Evolutionary conservation across 768 basidiomycete species (phyloP).

Genomic region (Tricholoma bakamatsutake): DNA sequence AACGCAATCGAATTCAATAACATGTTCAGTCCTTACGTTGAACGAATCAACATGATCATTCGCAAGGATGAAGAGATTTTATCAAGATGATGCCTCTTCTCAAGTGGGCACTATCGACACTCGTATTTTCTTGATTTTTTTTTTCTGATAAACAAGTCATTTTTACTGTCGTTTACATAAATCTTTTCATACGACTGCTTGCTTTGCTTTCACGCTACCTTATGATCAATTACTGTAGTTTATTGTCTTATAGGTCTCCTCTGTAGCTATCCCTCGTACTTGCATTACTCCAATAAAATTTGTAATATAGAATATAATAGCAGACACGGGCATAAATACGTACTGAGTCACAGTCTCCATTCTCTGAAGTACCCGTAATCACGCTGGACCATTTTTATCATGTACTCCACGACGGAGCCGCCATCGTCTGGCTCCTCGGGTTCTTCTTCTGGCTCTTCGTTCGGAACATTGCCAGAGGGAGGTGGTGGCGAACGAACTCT

Average conservation of each 20-base stretch:
- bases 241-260: neutral
- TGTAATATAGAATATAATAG: neutral
- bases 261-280: neutral
- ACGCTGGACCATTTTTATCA: conserved; percentile 59
- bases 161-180: too few species aligned
- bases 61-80: conserved; percentile 4
- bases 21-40: conserved; percentile 13
- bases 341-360: conserved; percentile 50
- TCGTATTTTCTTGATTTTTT: neutral
- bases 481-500: conserved; percentile 11
- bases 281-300: neutral
- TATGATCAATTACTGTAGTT: neutral
- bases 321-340: neutral
- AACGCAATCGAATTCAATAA: conserved; percentile 11
- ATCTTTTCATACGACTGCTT: neutral
- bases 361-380: conserved; percentile 70
- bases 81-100: neutral
- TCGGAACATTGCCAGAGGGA: conserved; percentile 16
- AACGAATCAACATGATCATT: conserved; percentile 11
- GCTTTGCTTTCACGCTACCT: neutral
- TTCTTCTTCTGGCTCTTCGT: conserved; percentile 33
- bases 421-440: conserved; percentile 43
- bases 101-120: neutral
- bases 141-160: neutral
- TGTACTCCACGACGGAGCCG: conserved; percentile 78